Evolutionary conservation across 176 grass and related monocot species (phyloP), one percentile per base, ranked within the genome.

Genomic region (Chloris gayana): DNA sequence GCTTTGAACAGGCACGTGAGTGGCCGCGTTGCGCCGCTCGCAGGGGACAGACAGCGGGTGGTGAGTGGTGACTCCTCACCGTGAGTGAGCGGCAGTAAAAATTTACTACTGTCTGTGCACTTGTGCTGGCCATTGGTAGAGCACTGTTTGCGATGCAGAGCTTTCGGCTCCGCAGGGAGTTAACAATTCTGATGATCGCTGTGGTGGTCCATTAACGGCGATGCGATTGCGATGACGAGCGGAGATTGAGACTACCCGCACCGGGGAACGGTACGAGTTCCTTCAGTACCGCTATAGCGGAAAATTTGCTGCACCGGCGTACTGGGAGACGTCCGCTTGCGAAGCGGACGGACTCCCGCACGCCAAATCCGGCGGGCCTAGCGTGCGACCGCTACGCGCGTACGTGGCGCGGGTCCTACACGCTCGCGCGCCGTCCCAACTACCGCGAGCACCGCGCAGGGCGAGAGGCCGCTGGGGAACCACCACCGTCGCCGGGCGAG

Each of bases 11-110:
- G 37, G 78, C 72, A 33, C 33, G 13, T 18, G 4, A 77, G 85
- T 66, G 66, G 35, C 7, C 72, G 26, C 46, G 64, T 62, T 63
- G 57, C 37, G 68, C 34, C n/a, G 75, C 71, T 56, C 31, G 67
- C 60, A 30, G 79, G 73, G 66, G 79, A 77, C 67, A 83, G 45
- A n/a, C n/a, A n/a, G n/a, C n/a, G n/a, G n/a, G n/a, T n/a, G n/a
- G n/a, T 9, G 41, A 12, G 7, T 1, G 69, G 60, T 74, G 76
- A 34, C 47, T 33, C 18, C n/a, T n/a, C 18, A 18, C 56, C 76
- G 11, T 9, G 18, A 8, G 21, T n/a, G n/a, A 8, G 21, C 25
- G 26, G 46, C 34, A 12, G 33, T 72, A 46, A 45, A 69, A 24
- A 25, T 11, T 25, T 19, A 22, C 4, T 50, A 50, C 5, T 44